A percentile compares a stretch with the other conserved stretches of the same genome.
These are phyloP conservation scores for Fagus crenata DNA, from an alignment of 306 rosid genomes.

Conservation along the genomic window DNA sequence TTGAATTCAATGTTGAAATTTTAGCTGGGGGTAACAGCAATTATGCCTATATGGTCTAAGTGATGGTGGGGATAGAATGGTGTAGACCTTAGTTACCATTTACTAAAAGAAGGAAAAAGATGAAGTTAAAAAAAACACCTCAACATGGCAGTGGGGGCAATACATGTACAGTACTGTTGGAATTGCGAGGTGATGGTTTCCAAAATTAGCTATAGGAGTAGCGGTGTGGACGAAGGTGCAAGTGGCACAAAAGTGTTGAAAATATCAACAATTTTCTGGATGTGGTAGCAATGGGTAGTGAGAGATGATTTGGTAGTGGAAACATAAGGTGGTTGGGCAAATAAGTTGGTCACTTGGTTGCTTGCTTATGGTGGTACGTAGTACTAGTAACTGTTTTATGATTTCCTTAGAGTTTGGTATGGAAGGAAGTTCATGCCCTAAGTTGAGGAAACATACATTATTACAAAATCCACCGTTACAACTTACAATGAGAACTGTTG, in stretches of 20 bases:
- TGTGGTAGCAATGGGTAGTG: neutral
- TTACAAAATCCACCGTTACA: neutral
- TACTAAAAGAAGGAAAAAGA: too few species aligned
- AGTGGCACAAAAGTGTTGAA: neutral
- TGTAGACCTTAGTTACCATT: too few species aligned
- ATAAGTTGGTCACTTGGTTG: neutral
- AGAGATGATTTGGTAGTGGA: neutral
- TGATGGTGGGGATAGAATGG: neutral
- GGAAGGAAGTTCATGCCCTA: neutral
- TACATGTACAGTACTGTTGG: neutral
- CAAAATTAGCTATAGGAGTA: neutral
- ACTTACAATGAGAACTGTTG: neutral
- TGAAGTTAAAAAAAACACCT: neutral
- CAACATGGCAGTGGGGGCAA: neutral
- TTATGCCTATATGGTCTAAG: neutral
- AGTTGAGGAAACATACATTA: neutral
- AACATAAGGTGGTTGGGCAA: neutral
- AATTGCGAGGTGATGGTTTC: neutral
- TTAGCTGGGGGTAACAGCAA: too few species aligned
- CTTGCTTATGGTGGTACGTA: neutral
- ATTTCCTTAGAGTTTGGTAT: neutral
- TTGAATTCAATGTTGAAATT: neutral
- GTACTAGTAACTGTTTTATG: neutral
- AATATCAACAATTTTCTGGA: neutral
- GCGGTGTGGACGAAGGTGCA: neutral